Percentiles rank a stretch among this genome's conserved stretches.
Conservation (phyloP, 2,329 filamentous ascomycete species). For the Ascochyta pisi region DNA sequence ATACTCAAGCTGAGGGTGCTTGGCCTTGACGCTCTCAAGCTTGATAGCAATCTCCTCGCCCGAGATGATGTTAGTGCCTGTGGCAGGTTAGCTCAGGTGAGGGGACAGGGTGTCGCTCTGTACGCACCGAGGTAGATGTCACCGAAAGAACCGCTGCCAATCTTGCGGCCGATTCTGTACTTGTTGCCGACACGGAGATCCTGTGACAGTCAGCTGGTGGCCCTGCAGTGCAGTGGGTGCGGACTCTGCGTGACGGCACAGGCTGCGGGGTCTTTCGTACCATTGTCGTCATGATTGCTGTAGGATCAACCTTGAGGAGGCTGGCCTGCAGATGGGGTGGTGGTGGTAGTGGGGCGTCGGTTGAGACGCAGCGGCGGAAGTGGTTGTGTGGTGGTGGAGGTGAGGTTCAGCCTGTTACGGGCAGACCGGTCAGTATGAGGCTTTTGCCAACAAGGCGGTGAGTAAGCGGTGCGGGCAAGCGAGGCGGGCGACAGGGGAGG, state of each 20-base stretch:
- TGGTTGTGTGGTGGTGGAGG: conserved; percentile 27
- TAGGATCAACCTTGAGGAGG: conserved; percentile 44
- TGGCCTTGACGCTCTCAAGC: conserved; percentile 98
- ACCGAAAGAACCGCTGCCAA: conserved; percentile 95
- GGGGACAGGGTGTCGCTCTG: conserved; percentile 1
- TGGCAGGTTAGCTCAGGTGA: conserved; percentile 25
- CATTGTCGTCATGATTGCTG: conserved; percentile 67
- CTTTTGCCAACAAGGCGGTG: conserved; percentile 53
- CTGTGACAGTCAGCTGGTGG: conserved; percentile 58
- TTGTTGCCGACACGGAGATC: conserved; percentile 99
- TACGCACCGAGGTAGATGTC: conserved; percentile 87
- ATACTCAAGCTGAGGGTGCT: conserved; percentile 98
- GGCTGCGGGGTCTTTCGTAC: conserved; percentile 55
- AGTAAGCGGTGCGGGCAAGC: conserved; percentile 46
- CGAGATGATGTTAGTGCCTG: conserved; percentile 98
- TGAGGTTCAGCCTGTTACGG: conserved; percentile 48
- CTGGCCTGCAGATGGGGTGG: conserved; percentile 34
- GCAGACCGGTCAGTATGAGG: conserved; percentile 49
- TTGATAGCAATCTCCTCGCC: conserved; percentile 99
- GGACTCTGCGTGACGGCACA: conserved; percentile 19
- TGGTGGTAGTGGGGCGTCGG: conserved; percentile 28
- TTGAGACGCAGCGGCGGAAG: conserved; percentile 27
- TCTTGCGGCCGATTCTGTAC: conserved; percentile 99
- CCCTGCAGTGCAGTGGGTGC: conserved; percentile 18
- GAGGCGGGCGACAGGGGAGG: conserved; percentile 25